Conservation (phyloP, 805 yeast genomes). For the Dipodascopsis uninucleata region DNA sequence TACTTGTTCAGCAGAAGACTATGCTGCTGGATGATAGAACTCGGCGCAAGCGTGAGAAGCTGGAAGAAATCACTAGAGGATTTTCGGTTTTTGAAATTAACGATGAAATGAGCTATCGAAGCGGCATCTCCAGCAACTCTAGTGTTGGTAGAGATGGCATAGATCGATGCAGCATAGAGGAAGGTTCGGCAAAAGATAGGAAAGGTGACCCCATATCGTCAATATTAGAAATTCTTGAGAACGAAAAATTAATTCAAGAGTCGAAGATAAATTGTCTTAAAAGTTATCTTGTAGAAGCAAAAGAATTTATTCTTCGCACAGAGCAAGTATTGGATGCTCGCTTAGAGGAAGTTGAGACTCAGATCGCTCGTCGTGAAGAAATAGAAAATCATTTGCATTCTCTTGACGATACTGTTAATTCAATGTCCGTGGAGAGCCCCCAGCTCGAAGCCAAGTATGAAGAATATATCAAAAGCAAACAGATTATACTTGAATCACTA, state of each 20-base stretch:
- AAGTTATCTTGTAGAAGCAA: slow-evolving; percentile 13
- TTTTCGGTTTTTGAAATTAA: no score
- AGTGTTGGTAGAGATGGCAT: no score
- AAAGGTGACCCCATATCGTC: no score
- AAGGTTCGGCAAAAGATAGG: no score
- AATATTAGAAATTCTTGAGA: no score
- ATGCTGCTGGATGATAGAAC: slow-evolving; percentile 12
- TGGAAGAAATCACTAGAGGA: slow-evolving; percentile 20
- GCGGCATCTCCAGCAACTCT: no score
- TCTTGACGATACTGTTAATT: slow-evolving; percentile 17
- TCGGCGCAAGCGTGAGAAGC: slow-evolving; percentile 19
- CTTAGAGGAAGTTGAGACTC: slow-evolving; percentile 20
- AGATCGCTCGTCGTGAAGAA: slow-evolving; percentile 19
- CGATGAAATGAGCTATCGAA: no score
- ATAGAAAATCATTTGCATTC: slow-evolving; percentile 14
- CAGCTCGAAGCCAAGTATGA: slow-evolving; percentile 8
- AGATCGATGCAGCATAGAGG: no score
- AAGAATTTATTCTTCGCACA: slow-evolving; percentile 13
- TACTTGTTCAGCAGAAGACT: slow-evolving; percentile 7
- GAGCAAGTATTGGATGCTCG: slow-evolving; percentile 16
- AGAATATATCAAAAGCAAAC: slow-evolving; percentile 3
- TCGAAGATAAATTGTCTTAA: slow-evolving; percentile 5
- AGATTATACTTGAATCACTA: slow-evolving; percentile 8
- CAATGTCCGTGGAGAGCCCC: background rate
- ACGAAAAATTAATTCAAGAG: no score